phyloP scores from a whole-genome alignment of 1,284 basidiomycete genomes.

The Naganishia albida region DNA sequence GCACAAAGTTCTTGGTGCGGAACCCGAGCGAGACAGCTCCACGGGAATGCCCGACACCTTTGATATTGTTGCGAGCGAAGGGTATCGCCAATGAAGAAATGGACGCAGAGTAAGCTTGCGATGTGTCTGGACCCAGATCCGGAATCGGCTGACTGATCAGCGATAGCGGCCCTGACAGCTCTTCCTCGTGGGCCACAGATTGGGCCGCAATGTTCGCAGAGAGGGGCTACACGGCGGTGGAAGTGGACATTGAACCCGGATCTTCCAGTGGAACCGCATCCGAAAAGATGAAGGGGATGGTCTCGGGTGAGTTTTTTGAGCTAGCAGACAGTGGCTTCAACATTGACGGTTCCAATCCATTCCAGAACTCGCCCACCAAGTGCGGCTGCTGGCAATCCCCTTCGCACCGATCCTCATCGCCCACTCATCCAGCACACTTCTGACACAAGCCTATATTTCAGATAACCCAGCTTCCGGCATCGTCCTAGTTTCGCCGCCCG shows the following conservation, averaged over 20 bases:
- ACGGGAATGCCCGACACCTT: slow-evolving; percentile 47
- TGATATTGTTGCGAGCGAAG: slow-evolving; percentile 44
- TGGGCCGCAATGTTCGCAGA: slow-evolving; percentile 60
- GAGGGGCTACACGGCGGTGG: slow-evolving; percentile 64
- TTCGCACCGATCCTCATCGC: slow-evolving; percentile 68
- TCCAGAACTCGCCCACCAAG: slow-evolving; percentile 46
- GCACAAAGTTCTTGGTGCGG: slow-evolving; percentile 44
- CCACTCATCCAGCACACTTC: slow-evolving; percentile 58
- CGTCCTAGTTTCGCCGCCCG: slow-evolving; percentile 63
- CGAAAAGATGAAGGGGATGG: slow-evolving; percentile 54
- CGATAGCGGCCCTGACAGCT: slow-evolving; percentile 35
- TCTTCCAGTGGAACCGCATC: slow-evolving; percentile 22
- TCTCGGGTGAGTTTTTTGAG: slow-evolving; percentile 48
- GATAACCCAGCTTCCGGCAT: slow-evolving; percentile 65
- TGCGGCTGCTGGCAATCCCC: slow-evolving; percentile 58
- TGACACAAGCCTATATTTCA: slow-evolving; percentile 68
- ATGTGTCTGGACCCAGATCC: neutral
- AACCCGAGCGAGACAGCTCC: slow-evolving; percentile 38
- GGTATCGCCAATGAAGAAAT: slow-evolving; percentile 34
- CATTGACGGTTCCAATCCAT: neutral
- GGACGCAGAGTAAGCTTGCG: slow-evolving; percentile 29
- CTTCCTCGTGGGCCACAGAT: slow-evolving; percentile 33
- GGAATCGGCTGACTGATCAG: slow-evolving; percentile 10
- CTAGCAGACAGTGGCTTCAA: neutral
- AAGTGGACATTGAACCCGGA: slow-evolving; percentile 59